A percentile compares a stretch with the other conserved stretches of the same genome.
Conservation (phyloP, 306 rosid species). For the Lithocarpus polystachyus region DNA sequence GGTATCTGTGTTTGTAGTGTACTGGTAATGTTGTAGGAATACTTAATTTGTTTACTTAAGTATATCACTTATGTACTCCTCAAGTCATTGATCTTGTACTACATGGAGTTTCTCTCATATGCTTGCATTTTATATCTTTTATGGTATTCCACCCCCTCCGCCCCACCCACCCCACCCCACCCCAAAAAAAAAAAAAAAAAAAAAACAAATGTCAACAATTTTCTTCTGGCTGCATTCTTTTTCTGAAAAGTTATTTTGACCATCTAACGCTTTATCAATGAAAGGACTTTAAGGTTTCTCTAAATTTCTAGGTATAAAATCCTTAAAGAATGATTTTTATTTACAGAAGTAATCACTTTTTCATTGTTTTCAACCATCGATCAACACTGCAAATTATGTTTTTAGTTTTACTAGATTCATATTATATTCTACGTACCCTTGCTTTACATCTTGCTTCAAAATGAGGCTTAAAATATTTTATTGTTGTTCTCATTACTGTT, state of each 20-base stretch:
- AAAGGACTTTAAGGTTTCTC: not conserved
- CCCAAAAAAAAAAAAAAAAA: too few relatives aligned
- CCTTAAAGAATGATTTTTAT: not conserved
- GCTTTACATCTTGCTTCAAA: not conserved
- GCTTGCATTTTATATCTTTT: not conserved
- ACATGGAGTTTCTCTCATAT: not conserved
- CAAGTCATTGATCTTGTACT: not conserved
- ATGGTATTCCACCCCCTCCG: not conserved
- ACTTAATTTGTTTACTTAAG: not conserved
- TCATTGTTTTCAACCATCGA: not conserved
- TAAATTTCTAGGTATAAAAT: not conserved
- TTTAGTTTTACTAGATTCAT: not conserved
- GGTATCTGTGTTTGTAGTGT: too few relatives aligned
- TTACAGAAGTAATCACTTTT: not conserved
- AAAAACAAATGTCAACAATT: not conserved
- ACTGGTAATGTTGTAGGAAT: too few relatives aligned
- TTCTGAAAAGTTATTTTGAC: not conserved
- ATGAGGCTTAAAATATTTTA: not conserved
- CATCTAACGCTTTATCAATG: not conserved
- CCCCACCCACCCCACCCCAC: too few relatives aligned
- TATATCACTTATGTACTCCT: not conserved
- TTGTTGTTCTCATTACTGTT: not conserved
- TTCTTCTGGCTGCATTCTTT: not conserved
- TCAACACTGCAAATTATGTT: not conserved
- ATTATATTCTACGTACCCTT: not conserved